These are phyloP conservation scores for Pneumocystis carinii DNA, from an alignment of 1,139 yeast species.

Conservation along the genomic window DNA sequence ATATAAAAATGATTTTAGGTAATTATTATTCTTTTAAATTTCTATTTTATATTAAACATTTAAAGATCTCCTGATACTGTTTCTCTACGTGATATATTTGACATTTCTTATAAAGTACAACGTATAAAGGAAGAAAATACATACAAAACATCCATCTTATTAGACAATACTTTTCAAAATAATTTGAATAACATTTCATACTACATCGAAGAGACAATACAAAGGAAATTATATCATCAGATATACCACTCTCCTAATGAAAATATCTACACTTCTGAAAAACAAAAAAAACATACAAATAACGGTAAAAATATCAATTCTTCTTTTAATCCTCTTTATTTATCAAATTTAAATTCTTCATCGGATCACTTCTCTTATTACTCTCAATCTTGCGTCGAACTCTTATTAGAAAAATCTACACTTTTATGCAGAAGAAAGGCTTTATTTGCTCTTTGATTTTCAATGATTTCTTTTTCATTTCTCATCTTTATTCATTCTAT, in stretches of 20 bases:
- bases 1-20: neutral
- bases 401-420: slow-evolving; percentile 65
- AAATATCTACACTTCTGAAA: neutral
- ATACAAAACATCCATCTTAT: slow-evolving; percentile 17
- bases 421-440: slow-evolving; percentile 59
- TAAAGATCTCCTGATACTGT: slow-evolving; percentile 75
- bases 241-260: neutral
- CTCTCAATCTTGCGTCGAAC: slow-evolving; percentile 37
- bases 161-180: neutral
- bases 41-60: neutral
- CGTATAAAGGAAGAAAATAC: slow-evolving; percentile 79
- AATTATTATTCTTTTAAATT: neutral
- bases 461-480: neutral
- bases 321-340: slow-evolving; percentile 12
- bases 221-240: neutral
- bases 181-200: neutral
- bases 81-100: slow-evolving; percentile 88
- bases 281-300: neutral
- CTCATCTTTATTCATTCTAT: neutral
- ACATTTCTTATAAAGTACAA: slow-evolving; percentile 84
- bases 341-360: neutral
- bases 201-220: neutral
- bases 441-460: slow-evolving; percentile 16
- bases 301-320: slow-evolving; percentile 21
- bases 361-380: slow-evolving; percentile 12